phyloP scores from a whole-genome alignment of 2,329 filamentous ascomycete genomes.

The Alternaria tenuissima region DNA sequence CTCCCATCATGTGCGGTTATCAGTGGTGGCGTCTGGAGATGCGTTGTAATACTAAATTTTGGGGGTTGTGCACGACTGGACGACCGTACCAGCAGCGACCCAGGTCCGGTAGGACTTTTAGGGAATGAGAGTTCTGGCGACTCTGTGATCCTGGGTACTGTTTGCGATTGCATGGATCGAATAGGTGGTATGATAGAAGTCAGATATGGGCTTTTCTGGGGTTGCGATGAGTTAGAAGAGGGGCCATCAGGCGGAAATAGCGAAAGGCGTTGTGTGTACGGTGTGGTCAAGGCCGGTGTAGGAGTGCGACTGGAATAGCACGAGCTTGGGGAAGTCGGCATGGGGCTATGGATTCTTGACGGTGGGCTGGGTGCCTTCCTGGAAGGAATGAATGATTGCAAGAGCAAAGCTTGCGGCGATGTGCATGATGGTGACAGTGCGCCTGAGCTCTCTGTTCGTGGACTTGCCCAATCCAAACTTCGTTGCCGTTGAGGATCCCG shows the following conservation, averaged over 20 bases:
- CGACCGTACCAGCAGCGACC: background rate
- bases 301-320: constrained; percentile 14
- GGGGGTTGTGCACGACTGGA: background rate
- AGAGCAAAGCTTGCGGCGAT: constrained; percentile 35
- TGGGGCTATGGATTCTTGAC: constrained; percentile 20
- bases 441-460: constrained; percentile 40
- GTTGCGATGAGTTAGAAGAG: background rate
- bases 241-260: constrained; percentile 15
- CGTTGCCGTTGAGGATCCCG: constrained; percentile 11
- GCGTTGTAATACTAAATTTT: constrained; percentile 16
- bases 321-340: constrained; percentile 9
- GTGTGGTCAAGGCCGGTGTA: constrained; percentile 13
- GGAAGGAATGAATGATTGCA: constrained; percentile 19
- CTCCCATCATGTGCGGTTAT: background rate
- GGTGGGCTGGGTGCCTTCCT: constrained; percentile 26
- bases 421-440: constrained; percentile 37
- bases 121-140: background rate
- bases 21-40: constrained; percentile 7
- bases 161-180: constrained; percentile 2
- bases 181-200: constrained; percentile 4
- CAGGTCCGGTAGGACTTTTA: background rate
- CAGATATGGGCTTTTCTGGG: background rate
- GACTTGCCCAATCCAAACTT: constrained; percentile 21
- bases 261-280: constrained; percentile 13
- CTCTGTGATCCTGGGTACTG: background rate